Base-by-base conservation (phyloP, 2,329 filamentous ascomycete species). In the Talaromyces amestolkiae region DNA sequence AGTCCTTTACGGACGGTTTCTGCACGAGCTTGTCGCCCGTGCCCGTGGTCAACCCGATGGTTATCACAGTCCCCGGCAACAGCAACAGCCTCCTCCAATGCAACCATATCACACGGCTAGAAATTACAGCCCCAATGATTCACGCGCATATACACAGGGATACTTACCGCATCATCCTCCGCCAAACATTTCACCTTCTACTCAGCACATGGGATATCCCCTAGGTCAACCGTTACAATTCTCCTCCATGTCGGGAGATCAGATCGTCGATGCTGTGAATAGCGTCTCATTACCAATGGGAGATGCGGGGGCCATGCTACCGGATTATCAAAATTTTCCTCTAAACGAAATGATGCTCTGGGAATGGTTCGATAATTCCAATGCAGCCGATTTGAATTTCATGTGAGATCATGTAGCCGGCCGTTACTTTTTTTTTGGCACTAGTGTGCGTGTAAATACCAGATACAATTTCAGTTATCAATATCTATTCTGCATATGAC, bases 161-260 rank as follows among this genome's bases (percentile, higher is more conserved):
- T 66, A 53, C 37, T 11, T 61, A 24, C 43, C 64, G 33, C 58
- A 47, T 17, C 49, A 35, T 13, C 17, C 19, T 27, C 60, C 33
- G 17, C 62, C 70, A 45, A 64, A 71, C 13, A 68, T 70, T 9
- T 72, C 75, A 10, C 63, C 72, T 13, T 69, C 72, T 17, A 74
- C 75, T 41, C 65, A 74, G 33, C 70, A 74, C 4, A 66, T 74
- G 19, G 67, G 75, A 5, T 65, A 82, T 9, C 84, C 62, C 8
- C 17, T 82, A 80, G 72, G 80, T 0, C 83, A 86, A 66, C 81
- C 85, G 4, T 63, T 89, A 24, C 86, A 87, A 27, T 89, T 90
- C 72, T 89, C 87, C 2, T 81, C 86, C 37, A 91, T 91, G 88
- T 90, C 88, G 0, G 87, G 89, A 65, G 84, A 89, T 65, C 87